Evolutionary conservation across 2,329 filamentous ascomycete genomes (phyloP), one percentile per base, ranked within the genome.

Genomic region (Chaetomiaceae sp.): DNA sequence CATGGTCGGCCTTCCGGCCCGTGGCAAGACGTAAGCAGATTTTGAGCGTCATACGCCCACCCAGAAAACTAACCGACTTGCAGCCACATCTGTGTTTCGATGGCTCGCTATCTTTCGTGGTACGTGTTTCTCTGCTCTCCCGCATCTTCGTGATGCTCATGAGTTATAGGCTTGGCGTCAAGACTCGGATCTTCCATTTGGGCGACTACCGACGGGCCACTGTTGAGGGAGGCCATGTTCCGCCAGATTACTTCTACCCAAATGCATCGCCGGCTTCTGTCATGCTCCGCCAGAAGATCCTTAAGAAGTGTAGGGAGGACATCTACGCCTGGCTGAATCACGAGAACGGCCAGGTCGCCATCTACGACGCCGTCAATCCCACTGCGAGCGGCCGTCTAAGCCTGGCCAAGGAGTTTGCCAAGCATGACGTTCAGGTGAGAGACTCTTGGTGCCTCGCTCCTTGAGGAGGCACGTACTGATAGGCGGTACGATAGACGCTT

Each of bases 291-390:
- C 94, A 97, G 70, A 96, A 96, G 75, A 99, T 99, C 48, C 77
- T 99, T 18, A 96, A 96, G 73, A 95, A 95, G 68, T 99, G 94
- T 63, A 85, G 94, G 54, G 91, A 97, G 67, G 94, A 99, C 65
- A 96, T 99, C 53, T 96, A 96, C 66, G 86, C 87, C 51, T 99
- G 96, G 77, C 75, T 99, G 40, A 95, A 97, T 65, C 88, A 96
- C 62, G 94, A 97, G 66, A 97, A 97, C 63, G 94, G 94, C 11
- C 94, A 99, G 67, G 92, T 99, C 51, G 94, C 94, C 51, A 97
- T 99, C 55, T 99, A 97, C 68, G 94, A 99, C 71, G 94, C 95
- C 25, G 95, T 99, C 16, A 99, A 99, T 64, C 91, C 92, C 4
- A 85, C 94, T 18, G 85, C 89, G 18, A 84, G 81, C 53, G 91